A percentile compares a stretch with the other conserved stretches of the same genome.
Conservation (phyloP, 2,329 filamentous ascomycete species). For the Seiridium unicorne region DNA sequence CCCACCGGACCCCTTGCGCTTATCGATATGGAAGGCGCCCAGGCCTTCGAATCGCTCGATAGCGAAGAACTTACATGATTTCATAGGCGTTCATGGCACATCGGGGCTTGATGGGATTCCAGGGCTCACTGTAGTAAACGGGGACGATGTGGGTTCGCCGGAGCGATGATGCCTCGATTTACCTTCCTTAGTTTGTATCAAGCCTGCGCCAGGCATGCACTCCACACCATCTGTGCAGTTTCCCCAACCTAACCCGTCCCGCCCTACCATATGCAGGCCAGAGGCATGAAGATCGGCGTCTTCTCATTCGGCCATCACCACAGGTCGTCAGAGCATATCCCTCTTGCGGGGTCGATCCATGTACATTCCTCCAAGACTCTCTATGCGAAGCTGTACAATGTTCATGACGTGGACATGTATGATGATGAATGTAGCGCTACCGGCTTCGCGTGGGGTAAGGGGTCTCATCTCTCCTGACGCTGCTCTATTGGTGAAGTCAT, state of each 20-base stretch:
- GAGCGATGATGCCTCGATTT: background rate
- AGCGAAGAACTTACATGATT: background rate
- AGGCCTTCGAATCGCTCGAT: background rate
- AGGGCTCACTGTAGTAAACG: too few relatives aligned
- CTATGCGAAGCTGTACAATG: constrained; percentile 6
- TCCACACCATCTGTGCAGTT: background rate
- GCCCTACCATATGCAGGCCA: constrained; percentile 8
- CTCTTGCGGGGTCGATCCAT: constrained; percentile 23
- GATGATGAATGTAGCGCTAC: constrained; percentile 12
- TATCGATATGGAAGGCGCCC: background rate
- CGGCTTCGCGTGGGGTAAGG: background rate
- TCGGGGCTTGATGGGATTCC: background rate
- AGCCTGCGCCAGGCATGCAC: background rate
- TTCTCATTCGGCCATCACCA: constrained; percentile 16
- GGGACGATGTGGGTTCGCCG: background rate
- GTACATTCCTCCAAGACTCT: constrained; percentile 10
- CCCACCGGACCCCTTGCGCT: background rate
- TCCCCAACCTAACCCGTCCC: background rate
- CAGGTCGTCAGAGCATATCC: constrained; percentile 11
- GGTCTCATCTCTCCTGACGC: background rate
- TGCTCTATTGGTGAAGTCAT: constrained; percentile 11
- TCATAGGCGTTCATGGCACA: constrained; percentile 3
- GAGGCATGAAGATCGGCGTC: constrained; percentile 15
- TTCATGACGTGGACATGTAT: constrained; percentile 16
- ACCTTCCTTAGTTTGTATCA: constrained; percentile 8